Evolutionary conservation across 768 basidiomycete genomes (phyloP).

Genomic region (Leccinum uliginosum): DNA sequence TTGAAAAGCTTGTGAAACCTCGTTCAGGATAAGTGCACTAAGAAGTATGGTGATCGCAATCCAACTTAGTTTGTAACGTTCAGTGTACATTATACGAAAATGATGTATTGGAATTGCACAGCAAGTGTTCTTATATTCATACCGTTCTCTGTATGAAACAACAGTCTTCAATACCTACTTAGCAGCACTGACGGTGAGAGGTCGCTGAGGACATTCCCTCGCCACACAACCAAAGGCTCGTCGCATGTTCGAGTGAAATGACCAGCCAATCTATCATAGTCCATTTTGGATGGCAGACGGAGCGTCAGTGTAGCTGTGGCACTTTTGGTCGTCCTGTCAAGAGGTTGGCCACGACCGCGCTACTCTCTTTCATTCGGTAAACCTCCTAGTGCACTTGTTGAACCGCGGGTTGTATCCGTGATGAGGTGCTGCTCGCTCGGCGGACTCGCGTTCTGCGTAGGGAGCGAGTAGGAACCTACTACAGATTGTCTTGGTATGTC

Average conservation of each 20-base stretch:
- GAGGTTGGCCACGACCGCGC: constrained; percentile 34
- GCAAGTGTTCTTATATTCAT: background rate
- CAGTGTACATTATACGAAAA: background rate
- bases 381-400: constrained; percentile 47
- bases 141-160: background rate
- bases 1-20: background rate
- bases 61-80: background rate
- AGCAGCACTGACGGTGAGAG: no score
- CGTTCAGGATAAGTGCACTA: background rate
- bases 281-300: background rate
- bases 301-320: background rate
- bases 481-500: constrained; percentile 54
- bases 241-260: background rate
- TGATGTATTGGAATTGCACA: no score
- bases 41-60: background rate
- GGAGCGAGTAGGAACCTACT: constrained; percentile 61
- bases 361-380: constrained; percentile 34
- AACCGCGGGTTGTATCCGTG: constrained; percentile 38
- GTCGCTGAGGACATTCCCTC: no score
- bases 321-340: constrained; percentile 33
- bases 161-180: background rate
- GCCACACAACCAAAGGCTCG: background rate
- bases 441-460: constrained; percentile 24
- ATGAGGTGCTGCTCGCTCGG: constrained; percentile 49
- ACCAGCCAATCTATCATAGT: background rate